These are phyloP conservation scores for Chlorencoelia australis DNA, from an alignment of 2,329 filamentous ascomycete species.

Conservation along the genomic window DNA sequence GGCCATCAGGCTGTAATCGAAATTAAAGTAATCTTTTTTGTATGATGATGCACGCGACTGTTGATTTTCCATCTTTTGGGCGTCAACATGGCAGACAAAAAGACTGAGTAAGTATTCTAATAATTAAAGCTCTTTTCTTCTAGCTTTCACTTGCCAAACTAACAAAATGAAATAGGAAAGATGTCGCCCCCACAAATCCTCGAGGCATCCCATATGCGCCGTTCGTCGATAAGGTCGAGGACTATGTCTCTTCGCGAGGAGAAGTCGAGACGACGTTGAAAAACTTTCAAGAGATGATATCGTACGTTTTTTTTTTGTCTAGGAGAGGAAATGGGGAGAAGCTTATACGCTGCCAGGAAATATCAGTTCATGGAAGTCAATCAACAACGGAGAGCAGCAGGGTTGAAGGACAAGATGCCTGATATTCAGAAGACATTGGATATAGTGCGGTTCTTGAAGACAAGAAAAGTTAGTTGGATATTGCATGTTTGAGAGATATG, in stretches of 20 bases:
- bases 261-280: slow-evolving; percentile 75
- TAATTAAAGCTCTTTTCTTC: background rate
- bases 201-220: slow-evolving; percentile 76
- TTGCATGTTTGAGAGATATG: background rate
- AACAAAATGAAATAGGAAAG: slow-evolving; percentile 30
- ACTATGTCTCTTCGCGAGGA: slow-evolving; percentile 68
- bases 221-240: slow-evolving; percentile 81
- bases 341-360: slow-evolving; percentile 54
- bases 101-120: slow-evolving; percentile 20
- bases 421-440: slow-evolving; percentile 96
- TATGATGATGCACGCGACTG: slow-evolving; percentile 1
- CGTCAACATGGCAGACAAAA: slow-evolving; percentile 22
- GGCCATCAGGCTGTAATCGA: too few relatives aligned
- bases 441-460: slow-evolving; percentile 75
- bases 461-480: slow-evolving; percentile 48
- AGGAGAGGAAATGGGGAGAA: background rate
- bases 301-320: slow-evolving; percentile 40
- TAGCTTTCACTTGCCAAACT: slow-evolving; percentile 6
- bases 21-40: background rate
- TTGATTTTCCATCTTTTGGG: too few relatives aligned
- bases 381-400: slow-evolving; percentile 69
- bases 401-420: slow-evolving; percentile 88
- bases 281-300: slow-evolving; percentile 89
- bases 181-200: slow-evolving; percentile 57
- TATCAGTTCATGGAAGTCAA: slow-evolving; percentile 99